These are phyloP conservation scores for Dryadomyces sulphureus DNA, from an alignment of 2,329 filamentous ascomycete genomes.

Conservation along the genomic window DNA sequence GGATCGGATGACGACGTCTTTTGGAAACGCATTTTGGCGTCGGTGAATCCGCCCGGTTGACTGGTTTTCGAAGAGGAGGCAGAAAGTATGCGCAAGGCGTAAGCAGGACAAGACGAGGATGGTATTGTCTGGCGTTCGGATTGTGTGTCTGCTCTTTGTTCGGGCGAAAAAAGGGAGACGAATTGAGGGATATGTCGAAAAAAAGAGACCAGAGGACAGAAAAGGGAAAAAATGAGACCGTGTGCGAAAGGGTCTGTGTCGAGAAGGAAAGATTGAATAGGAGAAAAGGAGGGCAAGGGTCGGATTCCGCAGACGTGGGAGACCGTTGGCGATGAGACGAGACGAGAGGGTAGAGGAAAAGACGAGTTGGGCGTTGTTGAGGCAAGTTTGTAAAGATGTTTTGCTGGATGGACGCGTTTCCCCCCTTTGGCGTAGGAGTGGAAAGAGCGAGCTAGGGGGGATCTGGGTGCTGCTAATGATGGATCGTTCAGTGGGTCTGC, in stretches of 20 bases:
- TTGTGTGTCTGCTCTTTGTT: neutral
- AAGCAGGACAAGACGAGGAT: neutral
- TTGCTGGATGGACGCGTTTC: constrained; percentile 3
- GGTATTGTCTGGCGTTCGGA: neutral
- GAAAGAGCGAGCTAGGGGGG: constrained; percentile 1
- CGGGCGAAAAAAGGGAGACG: neutral
- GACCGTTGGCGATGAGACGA: neutral
- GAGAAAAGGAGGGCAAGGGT: neutral
- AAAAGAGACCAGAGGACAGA: neutral
- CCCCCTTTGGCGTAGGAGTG: neutral
- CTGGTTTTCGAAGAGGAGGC: neutral
- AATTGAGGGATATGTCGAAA: neutral
- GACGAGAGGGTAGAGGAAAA: neutral
- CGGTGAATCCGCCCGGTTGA: neutral
- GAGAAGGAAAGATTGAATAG: neutral
- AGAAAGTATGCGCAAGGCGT: neutral
- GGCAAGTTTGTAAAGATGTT: neutral
- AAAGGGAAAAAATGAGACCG: neutral
- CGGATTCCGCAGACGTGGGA: neutral
- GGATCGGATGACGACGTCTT: constrained; percentile 1
- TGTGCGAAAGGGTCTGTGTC: neutral
- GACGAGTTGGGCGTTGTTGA: neutral
- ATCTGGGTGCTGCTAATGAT: constrained; percentile 1
- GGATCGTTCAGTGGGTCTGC: constrained; percentile 7
- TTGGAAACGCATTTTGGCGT: neutral